Base-by-base conservation (phyloP, 2,329 filamentous ascomycete genomes). In the Coniochaeta sp. region DNA sequence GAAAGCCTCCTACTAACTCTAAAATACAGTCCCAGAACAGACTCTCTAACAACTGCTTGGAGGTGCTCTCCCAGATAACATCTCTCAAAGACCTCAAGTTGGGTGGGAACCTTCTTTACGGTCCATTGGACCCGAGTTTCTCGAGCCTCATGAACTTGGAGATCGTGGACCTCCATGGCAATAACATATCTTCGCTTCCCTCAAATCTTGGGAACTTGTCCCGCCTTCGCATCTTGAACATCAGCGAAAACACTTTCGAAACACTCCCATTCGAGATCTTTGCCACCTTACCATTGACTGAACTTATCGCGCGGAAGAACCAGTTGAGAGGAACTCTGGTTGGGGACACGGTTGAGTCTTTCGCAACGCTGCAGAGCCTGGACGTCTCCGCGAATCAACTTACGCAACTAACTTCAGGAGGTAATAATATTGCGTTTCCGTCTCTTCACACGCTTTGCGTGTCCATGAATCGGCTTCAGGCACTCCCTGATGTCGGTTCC, bases 301-400 rank as follows among this genome's bases (percentile, higher is more conserved):
- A 96, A 64, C 75, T 98, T 2, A 79, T 84, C 56, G 87, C 86
- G 9, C 84, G 87, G 38, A 93, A 90, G 72, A 98, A 98, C 72
- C 87, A 86, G 61, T 79, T 98, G 2, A 79, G 80, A 14, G 91
- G 89, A 1, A 83, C 84, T 0, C 77, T 98, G 42, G 88, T 97
- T 38, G 81, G 85, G 3, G 79, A 82, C 5, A 77, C 79, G 0
- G 80, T 90, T 1, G 75, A 80, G 9, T 73, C 77, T 1, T 75
- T 93, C 24, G 75, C 84, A 0, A 80, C 82, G 12, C 76, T 99
- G 30, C 90, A 96, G 68, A 83, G 80, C 6, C 75, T 99, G 19
- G 90, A 96, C 65, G 80, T 95, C 8, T 88, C 90, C 0, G 83
- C 83, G 55, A 98, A 98, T 68, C 83, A 87, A 32, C 74, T 98